Conservation (phyloP, 2,329 filamentous ascomycete species). For the Fusarium succisae region DNA sequence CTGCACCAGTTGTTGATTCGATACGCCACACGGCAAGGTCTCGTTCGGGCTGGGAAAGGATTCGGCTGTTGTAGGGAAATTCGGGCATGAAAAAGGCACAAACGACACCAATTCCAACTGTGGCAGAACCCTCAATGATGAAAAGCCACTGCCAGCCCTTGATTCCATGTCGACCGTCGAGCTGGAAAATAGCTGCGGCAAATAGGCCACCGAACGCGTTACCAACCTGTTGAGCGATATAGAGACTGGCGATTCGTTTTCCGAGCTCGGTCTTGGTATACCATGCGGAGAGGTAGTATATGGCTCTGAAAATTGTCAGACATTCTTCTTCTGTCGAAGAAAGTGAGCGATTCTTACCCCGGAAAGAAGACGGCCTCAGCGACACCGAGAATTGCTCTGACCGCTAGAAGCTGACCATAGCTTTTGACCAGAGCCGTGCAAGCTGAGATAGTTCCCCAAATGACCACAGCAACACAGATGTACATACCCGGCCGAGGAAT, state of each 20-base stretch:
- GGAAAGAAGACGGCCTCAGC: constrained; percentile 66
- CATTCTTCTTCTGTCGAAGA: not conserved
- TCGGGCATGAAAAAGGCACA: not conserved
- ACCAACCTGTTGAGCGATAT: constrained; percentile 41
- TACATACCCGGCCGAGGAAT: constrained; percentile 32
- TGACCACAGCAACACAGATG: constrained; percentile 31
- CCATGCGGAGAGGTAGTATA: constrained; percentile 52
- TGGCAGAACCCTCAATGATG: not conserved
- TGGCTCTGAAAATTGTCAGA: constrained; percentile 30
- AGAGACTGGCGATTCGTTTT: constrained; percentile 44
- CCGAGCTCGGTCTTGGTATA: constrained; percentile 52
- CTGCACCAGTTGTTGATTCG: constrained; percentile 50
- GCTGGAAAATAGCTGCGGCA: constrained; percentile 46
- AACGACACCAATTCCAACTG: not conserved
- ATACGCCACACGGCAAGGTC: constrained; percentile 48
- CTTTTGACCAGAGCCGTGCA: constrained; percentile 57
- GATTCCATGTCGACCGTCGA: constrained; percentile 41
- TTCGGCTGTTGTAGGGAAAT: constrained; percentile 47
- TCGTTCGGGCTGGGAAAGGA: constrained; percentile 42
- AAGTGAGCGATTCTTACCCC: constrained; percentile 12
- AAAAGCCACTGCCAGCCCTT: constrained; percentile 41
- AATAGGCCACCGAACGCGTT: constrained; percentile 49
- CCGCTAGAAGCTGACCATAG: constrained; percentile 44
- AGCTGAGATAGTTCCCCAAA: constrained; percentile 40
- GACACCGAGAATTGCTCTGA: constrained; percentile 55